phyloP scores from a whole-genome alignment of 495 filamentous ascomycete genomes.

The Xylaria scruposa region DNA sequence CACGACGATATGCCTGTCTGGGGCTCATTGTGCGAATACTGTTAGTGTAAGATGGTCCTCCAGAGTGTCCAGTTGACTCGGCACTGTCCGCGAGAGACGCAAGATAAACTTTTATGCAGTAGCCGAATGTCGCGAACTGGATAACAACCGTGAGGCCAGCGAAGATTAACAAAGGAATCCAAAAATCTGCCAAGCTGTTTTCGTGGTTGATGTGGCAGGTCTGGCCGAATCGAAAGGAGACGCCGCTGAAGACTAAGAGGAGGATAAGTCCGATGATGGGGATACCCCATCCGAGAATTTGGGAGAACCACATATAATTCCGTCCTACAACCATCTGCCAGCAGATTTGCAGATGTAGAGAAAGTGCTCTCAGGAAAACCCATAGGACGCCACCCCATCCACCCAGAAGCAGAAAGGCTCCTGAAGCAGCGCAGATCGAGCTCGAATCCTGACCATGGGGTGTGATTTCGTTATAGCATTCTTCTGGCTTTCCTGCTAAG shows the following conservation, averaged over 20 bases:
- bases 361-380: slow-evolving; percentile 89
- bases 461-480: slow-evolving; percentile 90
- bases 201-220: slow-evolving; percentile 93
- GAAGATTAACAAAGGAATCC: slow-evolving; percentile 86
- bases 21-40: slow-evolving; percentile 86
- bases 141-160: slow-evolving; percentile 77
- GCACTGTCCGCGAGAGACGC: slow-evolving; percentile 78
- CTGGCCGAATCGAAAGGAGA: slow-evolving; percentile 90
- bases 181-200: slow-evolving; percentile 81
- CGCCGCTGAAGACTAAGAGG: slow-evolving; percentile 83
- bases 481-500: slow-evolving; percentile 75
- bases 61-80: slow-evolving; percentile 71
- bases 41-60: slow-evolving; percentile 76
- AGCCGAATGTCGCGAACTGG: slow-evolving; percentile 84
- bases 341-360: slow-evolving; percentile 95
- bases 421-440: slow-evolving; percentile 84
- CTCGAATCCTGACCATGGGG: slow-evolving; percentile 90
- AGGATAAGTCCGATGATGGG: slow-evolving; percentile 73
- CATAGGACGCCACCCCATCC: slow-evolving; percentile 84
- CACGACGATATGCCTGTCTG: slow-evolving; percentile 83
- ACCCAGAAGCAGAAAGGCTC: slow-evolving; percentile 81
- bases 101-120: slow-evolving; percentile 95
- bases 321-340: slow-evolving; percentile 91
- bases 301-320: slow-evolving; percentile 88
- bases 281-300: slow-evolving; percentile 82